Conservation (phyloP, 306 rosid species). For the Cercis canadensis region DNA sequence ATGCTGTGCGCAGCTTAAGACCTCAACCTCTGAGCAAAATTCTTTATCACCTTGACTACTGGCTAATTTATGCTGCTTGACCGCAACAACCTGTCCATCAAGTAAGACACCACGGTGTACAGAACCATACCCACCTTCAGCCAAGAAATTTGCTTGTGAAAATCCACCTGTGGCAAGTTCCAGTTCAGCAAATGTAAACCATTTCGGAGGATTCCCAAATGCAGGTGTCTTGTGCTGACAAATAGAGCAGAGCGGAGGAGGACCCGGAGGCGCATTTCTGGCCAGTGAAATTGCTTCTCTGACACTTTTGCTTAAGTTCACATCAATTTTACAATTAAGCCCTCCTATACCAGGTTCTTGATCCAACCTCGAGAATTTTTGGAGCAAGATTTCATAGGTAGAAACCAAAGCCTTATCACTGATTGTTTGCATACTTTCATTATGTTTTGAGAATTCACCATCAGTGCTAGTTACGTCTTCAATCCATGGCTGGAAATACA, state of each 20-base stretch:
- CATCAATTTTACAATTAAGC: constrained; percentile 57
- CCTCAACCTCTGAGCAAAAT: constrained; percentile 97
- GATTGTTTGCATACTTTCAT: constrained; percentile 43
- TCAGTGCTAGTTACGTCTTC: constrained; percentile 54
- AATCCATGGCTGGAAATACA: constrained; percentile 79
- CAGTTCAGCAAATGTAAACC: constrained; percentile 86
- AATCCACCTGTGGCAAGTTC: constrained; percentile 88
- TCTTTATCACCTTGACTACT: constrained; percentile 95
- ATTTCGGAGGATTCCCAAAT: constrained; percentile 92
- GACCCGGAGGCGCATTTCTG: constrained; percentile 64
- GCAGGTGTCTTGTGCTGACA: constrained; percentile 96
- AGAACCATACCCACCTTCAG: constrained; percentile 98
- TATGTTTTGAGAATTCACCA: constrained; percentile 52
- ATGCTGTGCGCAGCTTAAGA: constrained; percentile 96
- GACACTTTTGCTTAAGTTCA: constrained; percentile 75
- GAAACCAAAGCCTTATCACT: constrained; percentile 54
- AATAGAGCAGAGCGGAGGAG: constrained; percentile 94
- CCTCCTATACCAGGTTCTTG: constrained; percentile 60
- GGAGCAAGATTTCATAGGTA: constrained; percentile 60
- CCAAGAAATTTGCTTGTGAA: constrained; percentile 85
- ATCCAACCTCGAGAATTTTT: constrained; percentile 60
- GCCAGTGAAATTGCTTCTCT: constrained; percentile 74
- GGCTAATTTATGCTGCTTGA: constrained; percentile 87
- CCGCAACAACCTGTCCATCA: constrained; percentile 85
- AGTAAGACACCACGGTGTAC: constrained; percentile 82